These are phyloP conservation scores for Trichoderma sp. DNA, from an alignment of 2,329 filamentous ascomycete species.

Conservation along the genomic window DNA sequence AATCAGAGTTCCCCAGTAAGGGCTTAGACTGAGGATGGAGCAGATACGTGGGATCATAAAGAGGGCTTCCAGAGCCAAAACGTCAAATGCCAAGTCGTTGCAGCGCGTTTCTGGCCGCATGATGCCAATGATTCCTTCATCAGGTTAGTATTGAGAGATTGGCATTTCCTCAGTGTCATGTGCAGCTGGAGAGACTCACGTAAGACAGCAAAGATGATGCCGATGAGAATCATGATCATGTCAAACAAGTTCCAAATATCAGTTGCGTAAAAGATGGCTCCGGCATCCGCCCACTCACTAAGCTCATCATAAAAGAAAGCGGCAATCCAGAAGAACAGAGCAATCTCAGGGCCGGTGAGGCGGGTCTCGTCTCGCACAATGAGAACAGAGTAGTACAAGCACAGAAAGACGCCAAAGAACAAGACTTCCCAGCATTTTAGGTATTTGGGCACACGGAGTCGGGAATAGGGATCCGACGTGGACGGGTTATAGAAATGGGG, in stretches of 20 bases:
- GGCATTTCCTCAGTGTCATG: background rate
- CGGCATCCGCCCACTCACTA: conserved; percentile 83
- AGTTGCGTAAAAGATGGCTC: conserved; percentile 80
- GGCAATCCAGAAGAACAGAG: conserved; percentile 83
- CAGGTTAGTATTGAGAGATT: background rate
- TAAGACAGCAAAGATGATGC: conserved; percentile 69
- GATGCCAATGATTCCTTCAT: conserved; percentile 40
- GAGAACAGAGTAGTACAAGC: conserved; percentile 84
- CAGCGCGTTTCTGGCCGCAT: conserved; percentile 61
- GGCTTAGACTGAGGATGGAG: conserved; percentile 82
- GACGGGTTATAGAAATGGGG: conserved; percentile 73
- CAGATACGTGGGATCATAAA: conserved; percentile 90
- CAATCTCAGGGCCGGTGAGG: conserved; percentile 70
- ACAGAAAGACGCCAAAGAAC: conserved; percentile 77
- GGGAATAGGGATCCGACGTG: conserved; percentile 72
- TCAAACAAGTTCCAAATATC: conserved; percentile 82
- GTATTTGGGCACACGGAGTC: conserved; percentile 78
- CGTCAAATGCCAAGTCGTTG: conserved; percentile 83
- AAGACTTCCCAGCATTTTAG: conserved; percentile 82
- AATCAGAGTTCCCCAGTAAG: conserved; percentile 88
- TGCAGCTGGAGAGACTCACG: conserved; percentile 55
- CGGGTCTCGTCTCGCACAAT: conserved; percentile 69
- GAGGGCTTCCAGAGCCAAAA: conserved; percentile 84
- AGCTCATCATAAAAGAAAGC: conserved; percentile 88
- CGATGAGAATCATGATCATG: conserved; percentile 74